Conservation (phyloP, 164 flowering plant genomes). For the Malania oleifera region DNA sequence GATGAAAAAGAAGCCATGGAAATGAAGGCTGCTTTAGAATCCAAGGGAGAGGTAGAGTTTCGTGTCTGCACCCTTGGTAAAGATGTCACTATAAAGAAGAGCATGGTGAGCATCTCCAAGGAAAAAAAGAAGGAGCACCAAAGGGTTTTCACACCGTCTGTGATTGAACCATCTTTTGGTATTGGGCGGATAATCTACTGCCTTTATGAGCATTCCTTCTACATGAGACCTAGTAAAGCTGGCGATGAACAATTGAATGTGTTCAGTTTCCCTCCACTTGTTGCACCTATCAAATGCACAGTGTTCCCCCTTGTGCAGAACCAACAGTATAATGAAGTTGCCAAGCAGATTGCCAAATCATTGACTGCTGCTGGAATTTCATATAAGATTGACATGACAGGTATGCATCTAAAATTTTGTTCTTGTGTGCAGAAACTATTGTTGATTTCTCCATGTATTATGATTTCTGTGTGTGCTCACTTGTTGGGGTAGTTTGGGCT, state of each 20-base stretch:
- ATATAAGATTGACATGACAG: constrained; percentile 8
- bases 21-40: constrained; percentile 60
- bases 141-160: constrained; percentile 91
- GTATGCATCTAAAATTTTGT: neutral
- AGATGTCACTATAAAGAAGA: constrained; percentile 45
- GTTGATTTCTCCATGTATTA: no score
- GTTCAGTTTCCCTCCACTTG: constrained; percentile 54
- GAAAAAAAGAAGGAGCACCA: constrained; percentile 67
- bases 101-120: constrained; percentile 59
- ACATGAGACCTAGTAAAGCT: constrained; percentile 75
- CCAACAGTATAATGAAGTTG: constrained; percentile 65
- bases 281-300: constrained; percentile 80
- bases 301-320: constrained; percentile 93
- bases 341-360: constrained; percentile 61
- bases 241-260: constrained; percentile 64
- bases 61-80: constrained; percentile 58
- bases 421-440: no score
- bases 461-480: no score
- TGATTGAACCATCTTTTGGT: constrained; percentile 98
- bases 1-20: constrained; percentile 64
- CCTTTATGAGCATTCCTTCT: constrained; percentile 86
- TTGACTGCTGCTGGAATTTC: constrained; percentile 59
- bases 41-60: constrained; percentile 55
- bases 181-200: constrained; percentile 94
- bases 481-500: no score